Base-by-base conservation (phyloP, 106 monocot species). In the Dioscorea zingiberensis region DNA sequence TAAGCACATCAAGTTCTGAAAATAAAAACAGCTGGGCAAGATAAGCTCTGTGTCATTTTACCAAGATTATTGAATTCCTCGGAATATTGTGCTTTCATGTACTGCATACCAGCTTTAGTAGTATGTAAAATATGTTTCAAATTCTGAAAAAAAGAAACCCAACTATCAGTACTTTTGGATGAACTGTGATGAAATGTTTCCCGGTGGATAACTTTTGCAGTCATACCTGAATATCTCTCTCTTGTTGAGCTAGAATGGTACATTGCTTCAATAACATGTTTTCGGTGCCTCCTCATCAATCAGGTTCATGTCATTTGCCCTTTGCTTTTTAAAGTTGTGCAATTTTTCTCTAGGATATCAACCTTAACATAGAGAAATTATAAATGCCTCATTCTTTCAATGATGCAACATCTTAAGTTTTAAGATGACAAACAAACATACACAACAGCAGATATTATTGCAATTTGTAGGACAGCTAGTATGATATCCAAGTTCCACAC, bases 201-300 rank as follows among this genome's bases (percentile, higher is more conserved):
- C 38, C 38, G 10, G 38, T 38, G 38, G 47, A 49, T 22, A 5
- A 53, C 3, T 27, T 53, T n/a, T 18, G 25, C 27, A 65, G 15
- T 21, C 44, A 38, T 74, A 99, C 98, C 82, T 84, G 62, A 83
- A 93, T 85, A 54, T 87, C 61, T 68, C 62, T 86, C 71, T 89
- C 66, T 73, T 99, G 93, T 27, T 25, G 67, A 25, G 84, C 75
- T 67, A 93, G 62, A 70, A 38, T 38, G 10, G 38, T 38, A 38
- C 78, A 65, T 63, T 60, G 4, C 2, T 69, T 87, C 55, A 57
- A 24, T 27, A 76, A 51, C 32, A 64, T 82, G 10, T 78, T 26
- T 77, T 72, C 48, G 48, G 57, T 26, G 63, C 15, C 44, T 83
- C 66, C 69, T 64, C 73, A 66, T 67, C 32, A 21, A 65, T 58